phyloP scores from a whole-genome alignment of 139 green algal species.

The Micractinium sp. region DNA sequence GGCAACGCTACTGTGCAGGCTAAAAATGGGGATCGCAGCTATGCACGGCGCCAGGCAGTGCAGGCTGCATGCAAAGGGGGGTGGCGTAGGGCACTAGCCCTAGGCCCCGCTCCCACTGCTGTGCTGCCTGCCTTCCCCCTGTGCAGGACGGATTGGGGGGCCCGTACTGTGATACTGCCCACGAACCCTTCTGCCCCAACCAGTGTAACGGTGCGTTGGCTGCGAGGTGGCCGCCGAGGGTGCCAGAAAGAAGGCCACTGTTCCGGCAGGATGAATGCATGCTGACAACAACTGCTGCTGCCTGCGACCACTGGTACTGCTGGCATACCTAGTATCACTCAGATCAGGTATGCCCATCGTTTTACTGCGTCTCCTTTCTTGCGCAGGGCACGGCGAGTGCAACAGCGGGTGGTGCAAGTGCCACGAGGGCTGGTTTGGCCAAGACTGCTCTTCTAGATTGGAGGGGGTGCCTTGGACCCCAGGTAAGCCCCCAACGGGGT shows the following conservation, averaged over 20 bases:
- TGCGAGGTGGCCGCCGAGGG: background rate
- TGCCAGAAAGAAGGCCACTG: background rate
- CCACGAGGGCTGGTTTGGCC: slow-evolving; percentile 22
- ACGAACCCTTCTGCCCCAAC: slow-evolving; percentile 66
- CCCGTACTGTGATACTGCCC: slow-evolving; percentile 45
- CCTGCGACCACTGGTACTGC: too few species aligned
- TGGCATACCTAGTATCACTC: background rate
- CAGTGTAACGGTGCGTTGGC: slow-evolving; percentile 51
- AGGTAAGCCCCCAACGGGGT: background rate
- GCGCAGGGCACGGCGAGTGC: slow-evolving; percentile 29
- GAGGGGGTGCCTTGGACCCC: background rate
- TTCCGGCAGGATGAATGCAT: background rate
- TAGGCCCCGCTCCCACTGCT: background rate
- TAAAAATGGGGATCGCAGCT: too few species aligned
- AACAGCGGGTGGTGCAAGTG: slow-evolving; percentile 12
- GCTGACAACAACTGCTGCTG: background rate
- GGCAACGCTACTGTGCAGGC: too few species aligned
- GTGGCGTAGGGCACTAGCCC: too few species aligned
- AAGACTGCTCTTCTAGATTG: background rate
- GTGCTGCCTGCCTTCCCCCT: background rate
- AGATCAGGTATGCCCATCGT: background rate
- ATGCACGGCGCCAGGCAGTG: too few species aligned
- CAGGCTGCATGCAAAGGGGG: too few species aligned
- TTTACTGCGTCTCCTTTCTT: background rate
- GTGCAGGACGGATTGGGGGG: slow-evolving; percentile 52